Conservation (phyloP, 495 filamentous ascomycete genomes). For the Xylaria intraflava region DNA sequence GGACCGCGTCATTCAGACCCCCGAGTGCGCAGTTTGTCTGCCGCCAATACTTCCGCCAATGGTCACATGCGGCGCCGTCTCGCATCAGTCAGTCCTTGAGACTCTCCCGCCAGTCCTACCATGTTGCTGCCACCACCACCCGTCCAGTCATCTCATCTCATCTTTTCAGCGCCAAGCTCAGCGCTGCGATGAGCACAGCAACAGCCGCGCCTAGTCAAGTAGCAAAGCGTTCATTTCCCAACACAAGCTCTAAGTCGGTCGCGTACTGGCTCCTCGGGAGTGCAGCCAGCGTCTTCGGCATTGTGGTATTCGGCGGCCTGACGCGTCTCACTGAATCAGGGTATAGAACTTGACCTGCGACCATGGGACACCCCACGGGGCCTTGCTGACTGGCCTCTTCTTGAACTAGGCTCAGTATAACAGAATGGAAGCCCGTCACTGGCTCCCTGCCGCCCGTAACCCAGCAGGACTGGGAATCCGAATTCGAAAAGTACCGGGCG, state of each 20-base stretch:
- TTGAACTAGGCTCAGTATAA: conserved; percentile 78
- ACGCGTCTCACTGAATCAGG: conserved; percentile 94
- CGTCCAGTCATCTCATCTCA: conserved; percentile 14
- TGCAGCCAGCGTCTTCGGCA: conserved; percentile 87
- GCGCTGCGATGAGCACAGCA: not conserved
- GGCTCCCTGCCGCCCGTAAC: conserved; percentile 82
- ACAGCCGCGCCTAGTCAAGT: conserved; percentile 15
- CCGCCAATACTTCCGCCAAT: conserved; percentile 53
- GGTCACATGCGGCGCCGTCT: conserved; percentile 24
- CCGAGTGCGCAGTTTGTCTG: conserved; percentile 53
- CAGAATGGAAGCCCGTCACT: conserved; percentile 97
- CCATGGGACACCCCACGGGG: not conserved
- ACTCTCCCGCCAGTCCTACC: conserved; percentile 3
- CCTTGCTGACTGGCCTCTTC: conserved; percentile 15
- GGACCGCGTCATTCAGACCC: conserved; percentile 47
- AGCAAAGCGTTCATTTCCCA: conserved; percentile 50
- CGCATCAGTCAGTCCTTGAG: conserved; percentile 21
- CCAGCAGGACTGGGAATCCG: conserved; percentile 71
- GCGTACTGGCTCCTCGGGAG: conserved; percentile 92
- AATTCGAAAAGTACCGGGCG: conserved; percentile 83
- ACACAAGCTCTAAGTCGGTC: conserved; percentile 63
- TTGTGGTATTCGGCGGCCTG: conserved; percentile 90
- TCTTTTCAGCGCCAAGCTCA: conserved; percentile 31
- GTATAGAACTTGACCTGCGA: conserved; percentile 38
- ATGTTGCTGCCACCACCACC: conserved; percentile 1